Percentiles rank a stretch among this genome's conserved stretches.
Conservation (phyloP, 768 basidiomycete genomes). For the Crucibulum laeve region DNA sequence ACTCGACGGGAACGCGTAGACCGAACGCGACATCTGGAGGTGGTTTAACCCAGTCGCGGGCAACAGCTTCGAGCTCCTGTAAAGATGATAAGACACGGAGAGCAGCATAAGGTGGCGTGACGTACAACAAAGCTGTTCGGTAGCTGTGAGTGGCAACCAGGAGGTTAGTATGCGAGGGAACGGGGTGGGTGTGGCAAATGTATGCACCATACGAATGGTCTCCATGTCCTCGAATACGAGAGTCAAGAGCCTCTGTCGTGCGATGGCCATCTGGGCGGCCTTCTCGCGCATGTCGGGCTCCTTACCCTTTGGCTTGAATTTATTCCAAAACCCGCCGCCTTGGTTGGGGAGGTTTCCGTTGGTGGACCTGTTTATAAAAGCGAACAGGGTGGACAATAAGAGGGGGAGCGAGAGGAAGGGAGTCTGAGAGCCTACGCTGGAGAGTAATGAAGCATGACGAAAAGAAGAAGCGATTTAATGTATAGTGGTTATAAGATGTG, state of each 20-base stretch:
- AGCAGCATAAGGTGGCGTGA: constrained; percentile 3
- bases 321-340: constrained; percentile 65
- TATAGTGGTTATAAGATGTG: constrained; percentile 16
- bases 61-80: constrained; percentile 77
- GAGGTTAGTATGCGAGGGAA: constrained; percentile 5
- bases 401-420: constrained; percentile 17
- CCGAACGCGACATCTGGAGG: constrained; percentile 75
- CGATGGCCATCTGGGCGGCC: constrained; percentile 61
- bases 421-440: constrained; percentile 65
- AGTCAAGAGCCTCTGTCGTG: constrained; percentile 73
- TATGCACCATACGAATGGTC: constrained; percentile 67
- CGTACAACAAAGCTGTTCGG: constrained; percentile 64
- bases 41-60: constrained; percentile 83
- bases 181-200: neutral
- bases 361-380: constrained; percentile 51
- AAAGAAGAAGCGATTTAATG: constrained; percentile 15
- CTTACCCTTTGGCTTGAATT: constrained; percentile 70
- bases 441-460: constrained; percentile 71
- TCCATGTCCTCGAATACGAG: constrained; percentile 84
- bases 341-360: constrained; percentile 53
- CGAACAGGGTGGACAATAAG: constrained; percentile 27
- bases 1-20: constrained; percentile 83
- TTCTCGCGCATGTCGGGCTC: constrained; percentile 55
- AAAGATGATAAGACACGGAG: constrained; percentile 6
- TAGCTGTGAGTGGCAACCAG: constrained; percentile 38